Base-by-base conservation (phyloP, 192 early-diverging fungal genomes). In the Lunasporangiospora selenospora region DNA sequence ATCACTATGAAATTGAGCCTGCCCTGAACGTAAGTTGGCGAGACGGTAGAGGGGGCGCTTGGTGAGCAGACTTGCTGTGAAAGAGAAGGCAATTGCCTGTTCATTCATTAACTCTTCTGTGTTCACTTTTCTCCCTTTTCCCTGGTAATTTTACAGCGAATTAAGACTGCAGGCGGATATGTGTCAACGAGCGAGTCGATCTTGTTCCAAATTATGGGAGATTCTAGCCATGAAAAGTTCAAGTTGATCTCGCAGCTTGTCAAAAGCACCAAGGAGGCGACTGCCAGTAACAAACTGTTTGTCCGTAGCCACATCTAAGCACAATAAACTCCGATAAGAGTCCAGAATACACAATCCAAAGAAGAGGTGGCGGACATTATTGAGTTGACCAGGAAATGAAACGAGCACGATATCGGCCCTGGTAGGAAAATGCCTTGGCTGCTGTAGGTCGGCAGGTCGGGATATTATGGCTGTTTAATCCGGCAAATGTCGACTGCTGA, bases 1-100 rank as follows among this genome's bases (percentile, higher is more conserved):
- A 93, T 43, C 53, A 75, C 23, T 88, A 87, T 16, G 97, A 99
- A 76, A 91, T 93, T 49, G 80, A 85, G 21, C 88, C 95, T 65
- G 93, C 96, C 1, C 42, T 96, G 58, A 62, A 82, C 33, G 85
- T 93, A 67, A 86, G 83, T 76, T 8, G 12, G 1, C 18, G n/a
- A n/a, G n/a, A n/a, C n/a, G n/a, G n/a, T n/a, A n/a, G n/a, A n/a
- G n/a, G n/a, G n/a, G n/a, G n/a, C n/a, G n/a, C n/a, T n/a, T n/a
- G n/a, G n/a, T n/a, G n/a, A n/a, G n/a, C n/a, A n/a, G n/a, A n/a
- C n/a, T n/a, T n/a, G n/a, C n/a, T n/a, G n/a, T n/a, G n/a, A n/a
- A n/a, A n/a, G n/a, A n/a, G n/a, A n/a, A n/a, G n/a, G n/a, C n/a
- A n/a, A n/a, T n/a, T n/a, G n/a, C n/a, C n/a, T n/a, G n/a, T n/a